Evolutionary conservation across 2,329 filamentous ascomycete genomes (phyloP), one percentile per base, ranked within the genome.

Genomic region (Alternaria consortialis): DNA sequence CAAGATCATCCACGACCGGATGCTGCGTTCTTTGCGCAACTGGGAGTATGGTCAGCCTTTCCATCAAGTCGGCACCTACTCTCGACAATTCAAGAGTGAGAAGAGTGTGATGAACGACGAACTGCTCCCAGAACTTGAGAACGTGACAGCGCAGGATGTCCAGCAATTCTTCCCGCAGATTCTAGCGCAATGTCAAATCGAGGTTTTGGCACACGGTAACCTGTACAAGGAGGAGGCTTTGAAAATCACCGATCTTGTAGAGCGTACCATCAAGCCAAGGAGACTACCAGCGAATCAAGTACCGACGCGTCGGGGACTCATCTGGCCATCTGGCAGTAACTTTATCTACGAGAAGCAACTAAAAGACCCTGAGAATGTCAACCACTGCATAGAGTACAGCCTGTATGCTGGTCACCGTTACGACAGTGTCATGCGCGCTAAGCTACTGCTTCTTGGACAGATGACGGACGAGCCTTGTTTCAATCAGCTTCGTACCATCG

Each of bases 401-500:
- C 66, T 84, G 25, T 79, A 79, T 61, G 70, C 82, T 7, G 82
- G 82, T 25, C 74, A 80, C 42, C 75, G 77, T 23, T 71, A 87
- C 3, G 89, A 97, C 73, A 86, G 89, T n/a, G 75, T 80, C 6
- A 79, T 91, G 12, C 88, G 93, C 17, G 91, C 94, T 13, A 93
- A 91, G 78, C 85, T 92, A 0, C 84, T 96, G 42, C 84, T 99
- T 6, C 85, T 97, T 42, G 91, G 92, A 27, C 95, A 98, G 79
- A 91, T 99, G 81, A 89, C 93, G 0, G 91, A 97, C 58, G 95
- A 99, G 80, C 94, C 94, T 4, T 91, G 91, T 8, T 99, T 98
- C 75, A 93, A 99, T 79, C 93, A 97, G 77, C 85, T 99, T 7
- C 88, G 95, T 51, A 98, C 95, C 43, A 97, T 98, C 80, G 94